Percentiles rank a stretch among this genome's conserved stretches.
Conservation (phyloP, 352 stramenopile genomes). For the Globisporangium paroecandrum region DNA sequence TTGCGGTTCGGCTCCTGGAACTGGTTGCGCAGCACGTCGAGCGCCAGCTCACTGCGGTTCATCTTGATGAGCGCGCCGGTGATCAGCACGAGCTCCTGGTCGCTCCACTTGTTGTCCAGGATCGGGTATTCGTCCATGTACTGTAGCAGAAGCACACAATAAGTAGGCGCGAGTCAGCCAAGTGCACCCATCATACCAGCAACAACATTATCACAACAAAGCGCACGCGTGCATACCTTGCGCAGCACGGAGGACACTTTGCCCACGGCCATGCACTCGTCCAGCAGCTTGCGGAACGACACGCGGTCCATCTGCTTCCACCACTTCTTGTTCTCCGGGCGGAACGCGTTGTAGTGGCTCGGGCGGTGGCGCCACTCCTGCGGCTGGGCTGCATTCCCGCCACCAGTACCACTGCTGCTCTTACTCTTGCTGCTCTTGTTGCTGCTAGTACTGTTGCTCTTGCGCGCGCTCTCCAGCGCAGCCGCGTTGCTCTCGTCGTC, state of each 20-base stretch:
- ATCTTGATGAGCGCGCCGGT: constrained; percentile 68
- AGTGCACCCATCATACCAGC: background rate
- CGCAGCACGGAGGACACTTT: constrained; percentile 57
- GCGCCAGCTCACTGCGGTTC: constrained; percentile 54
- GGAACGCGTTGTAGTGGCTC: constrained; percentile 20
- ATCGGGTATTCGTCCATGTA: constrained; percentile 74
- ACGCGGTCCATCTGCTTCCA: constrained; percentile 55
- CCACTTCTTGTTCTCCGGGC: constrained; percentile 32
- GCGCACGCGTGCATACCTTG: constrained; percentile 20
- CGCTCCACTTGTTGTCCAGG: constrained; percentile 51
- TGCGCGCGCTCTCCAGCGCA: constrained; percentile 5
- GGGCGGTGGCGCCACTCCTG: constrained; percentile 23
- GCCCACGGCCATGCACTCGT: constrained; percentile 50
- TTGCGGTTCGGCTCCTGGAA: constrained; percentile 42
- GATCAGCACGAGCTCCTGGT: constrained; percentile 78
- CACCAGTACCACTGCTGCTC: background rate
- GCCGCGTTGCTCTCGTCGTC: background rate
- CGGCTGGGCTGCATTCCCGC: background rate
- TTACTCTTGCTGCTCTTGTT: constrained; percentile 27
- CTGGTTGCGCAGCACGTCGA: constrained; percentile 63
- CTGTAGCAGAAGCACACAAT: constrained; percentile 11
- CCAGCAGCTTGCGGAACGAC: constrained; percentile 58
- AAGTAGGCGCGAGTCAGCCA: constrained; percentile 1
- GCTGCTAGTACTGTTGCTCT: constrained; percentile 12
- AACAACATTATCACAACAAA: background rate